Evolutionary conservation across 305 asterid genomes (phyloP).

Genomic region (Fraxinus sp.): DNA sequence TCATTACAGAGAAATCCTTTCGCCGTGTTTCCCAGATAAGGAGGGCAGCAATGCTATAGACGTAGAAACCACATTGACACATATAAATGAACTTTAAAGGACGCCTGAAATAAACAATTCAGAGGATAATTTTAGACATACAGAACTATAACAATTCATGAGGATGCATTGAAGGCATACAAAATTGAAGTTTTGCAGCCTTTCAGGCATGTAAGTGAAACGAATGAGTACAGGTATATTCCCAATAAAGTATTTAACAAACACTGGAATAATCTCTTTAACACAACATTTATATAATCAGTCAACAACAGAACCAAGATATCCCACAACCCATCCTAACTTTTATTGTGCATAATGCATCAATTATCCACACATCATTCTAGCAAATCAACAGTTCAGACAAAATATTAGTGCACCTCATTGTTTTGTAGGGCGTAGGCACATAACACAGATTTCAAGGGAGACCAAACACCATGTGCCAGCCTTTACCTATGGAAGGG

Average conservation of each 20-base stretch:
- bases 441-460: neutral
- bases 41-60: constrained; percentile 77
- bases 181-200: constrained; percentile 10
- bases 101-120: constrained; percentile 46
- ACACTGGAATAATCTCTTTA: neutral
- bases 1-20: constrained; percentile 88
- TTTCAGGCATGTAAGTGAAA: neutral
- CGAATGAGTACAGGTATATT: neutral
- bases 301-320: neutral
- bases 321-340: neutral
- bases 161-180: neutral
- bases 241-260: constrained; percentile 2
- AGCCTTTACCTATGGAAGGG: neutral
- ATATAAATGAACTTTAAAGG: constrained; percentile 66
- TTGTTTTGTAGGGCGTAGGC: neutral
- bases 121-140: constrained; percentile 15
- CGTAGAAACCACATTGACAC: constrained; percentile 95
- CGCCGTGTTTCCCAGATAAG: constrained; percentile 89
- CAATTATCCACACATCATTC: neutral
- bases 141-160: neutral
- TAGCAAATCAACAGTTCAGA: neutral
- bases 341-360: neutral
- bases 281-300: neutral
- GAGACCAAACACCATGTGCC: neutral
- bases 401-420: neutral